phyloP scores from a whole-genome alignment of 2,329 filamentous ascomycete genomes.

The Karstenula rhodostoma region DNA sequence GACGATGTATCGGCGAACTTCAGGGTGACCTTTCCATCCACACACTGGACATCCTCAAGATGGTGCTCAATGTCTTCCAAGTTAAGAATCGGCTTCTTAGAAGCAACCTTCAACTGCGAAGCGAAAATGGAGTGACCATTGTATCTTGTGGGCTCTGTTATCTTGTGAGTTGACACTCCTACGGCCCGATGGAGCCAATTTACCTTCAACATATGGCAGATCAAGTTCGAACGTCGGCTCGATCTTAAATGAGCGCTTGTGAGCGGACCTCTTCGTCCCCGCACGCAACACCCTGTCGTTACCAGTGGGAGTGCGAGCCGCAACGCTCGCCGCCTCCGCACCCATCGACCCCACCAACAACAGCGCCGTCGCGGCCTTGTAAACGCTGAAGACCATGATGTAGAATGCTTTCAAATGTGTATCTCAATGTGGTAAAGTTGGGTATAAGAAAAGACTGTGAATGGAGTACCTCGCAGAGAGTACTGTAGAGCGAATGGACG shows the following conservation, averaged over 20 bases:
- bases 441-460: conserved; percentile 8
- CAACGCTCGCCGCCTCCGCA: conserved; percentile 19
- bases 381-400: conserved; percentile 14
- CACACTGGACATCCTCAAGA: conserved; percentile 40
- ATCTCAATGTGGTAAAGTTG: conserved; percentile 1
- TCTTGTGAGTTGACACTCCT: conserved; percentile 11
- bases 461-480: conserved; percentile 13
- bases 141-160: conserved; percentile 34
- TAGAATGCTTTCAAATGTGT: conserved; percentile 1
- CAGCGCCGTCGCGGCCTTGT: conserved; percentile 25
- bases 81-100: conserved; percentile 42
- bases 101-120: conserved; percentile 43
- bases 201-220: conserved; percentile 46
- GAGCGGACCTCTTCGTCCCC: conserved; percentile 38
- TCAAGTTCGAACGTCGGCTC: conserved; percentile 36
- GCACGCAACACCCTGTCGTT: conserved; percentile 40
- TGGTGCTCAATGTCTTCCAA: conserved; percentile 50
- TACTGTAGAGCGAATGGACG: conserved; percentile 12
- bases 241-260: conserved; percentile 38
- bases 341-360: conserved; percentile 26
- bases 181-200: conserved; percentile 2
- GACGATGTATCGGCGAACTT: conserved; percentile 37
- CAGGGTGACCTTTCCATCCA: conserved; percentile 35
- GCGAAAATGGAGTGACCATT: conserved; percentile 39
- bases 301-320: conserved; percentile 10